Base-by-base conservation (phyloP, 2,329 filamentous ascomycete genomes). In the Dryadomyces quercus-mongolicae region DNA sequence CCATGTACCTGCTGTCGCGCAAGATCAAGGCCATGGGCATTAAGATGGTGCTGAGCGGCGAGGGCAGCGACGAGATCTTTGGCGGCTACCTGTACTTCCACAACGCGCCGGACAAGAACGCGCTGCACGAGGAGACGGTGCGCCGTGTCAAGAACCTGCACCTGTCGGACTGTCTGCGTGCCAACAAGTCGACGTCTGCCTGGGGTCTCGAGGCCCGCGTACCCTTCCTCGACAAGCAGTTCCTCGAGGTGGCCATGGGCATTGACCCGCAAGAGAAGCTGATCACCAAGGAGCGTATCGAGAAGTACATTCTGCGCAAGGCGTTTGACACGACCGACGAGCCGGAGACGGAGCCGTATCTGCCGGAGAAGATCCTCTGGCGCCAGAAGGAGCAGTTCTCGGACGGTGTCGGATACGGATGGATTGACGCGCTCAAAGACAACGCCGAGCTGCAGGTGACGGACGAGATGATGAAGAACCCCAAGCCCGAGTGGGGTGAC, bases 21-120 rank as follows among this genome's bases (percentile, higher is more conserved):
- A 98, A 98, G 78, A 98, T 98, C 78, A 98, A 98, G 79, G 93
- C 91, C 40, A 92, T 96, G 84, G 93, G 93, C 60, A 88, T 98
- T 67, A 98, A 98, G 82, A 98, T 98, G 93, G 93, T 98, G 55
- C 80, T 98, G 58, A 94, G 87, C 65, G 93, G 93, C 58, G 93
- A 98, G 73, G 93, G 93, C 51, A 93, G 87, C 65, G 93, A 98
- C 70, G 93, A 98, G 74, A 96, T 96, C 68, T 97, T 97, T 63
- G 93, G 93, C 59, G 93, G 93, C 53, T 98, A 98, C 71, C 82
- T 98, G 20, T 98, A 98, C 78, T 98, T 98, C 82, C 90, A 95
- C 71, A 87, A 85, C 58, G 93, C 93, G 2, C 93, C 93, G 21
- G 80, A 89, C 76, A 92, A 86, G 75, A 81, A 86, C 64, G 86